These are phyloP conservation scores for Berkeleyomyces rouxiae DNA, from an alignment of 2,329 filamentous ascomycete genomes.

Conservation along the genomic window DNA sequence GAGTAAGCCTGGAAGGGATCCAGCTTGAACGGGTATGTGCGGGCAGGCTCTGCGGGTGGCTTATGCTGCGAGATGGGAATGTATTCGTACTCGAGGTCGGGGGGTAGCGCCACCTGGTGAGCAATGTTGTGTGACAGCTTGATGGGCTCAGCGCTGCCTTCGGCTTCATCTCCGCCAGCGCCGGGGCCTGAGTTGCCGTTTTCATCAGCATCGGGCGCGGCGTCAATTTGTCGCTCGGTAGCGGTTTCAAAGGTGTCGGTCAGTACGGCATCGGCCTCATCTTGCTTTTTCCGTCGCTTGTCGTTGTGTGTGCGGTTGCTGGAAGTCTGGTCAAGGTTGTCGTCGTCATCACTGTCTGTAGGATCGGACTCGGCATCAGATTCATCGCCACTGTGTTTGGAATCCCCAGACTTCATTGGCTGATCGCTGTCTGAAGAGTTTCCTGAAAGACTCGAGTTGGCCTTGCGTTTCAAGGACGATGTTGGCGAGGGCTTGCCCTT, in stretches of 20 bases:
- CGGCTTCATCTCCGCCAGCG: conserved; percentile 19
- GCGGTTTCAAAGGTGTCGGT: conserved; percentile 92
- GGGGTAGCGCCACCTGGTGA: conserved; percentile 89
- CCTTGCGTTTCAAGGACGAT: conserved; percentile 17
- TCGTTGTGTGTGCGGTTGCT: conserved; percentile 20
- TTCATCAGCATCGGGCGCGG: conserved; percentile 7
- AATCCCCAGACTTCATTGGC: not conserved
- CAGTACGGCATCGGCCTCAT: conserved; percentile 54
- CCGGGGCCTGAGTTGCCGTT: conserved; percentile 1
- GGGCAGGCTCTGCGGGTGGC: conserved; percentile 70
- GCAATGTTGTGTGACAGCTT: conserved; percentile 93
- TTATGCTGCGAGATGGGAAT: conserved; percentile 90
- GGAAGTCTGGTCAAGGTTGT: conserved; percentile 12
- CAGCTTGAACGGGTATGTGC: conserved; percentile 73
- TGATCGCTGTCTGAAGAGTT: not conserved
- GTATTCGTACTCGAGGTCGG: conserved; percentile 86
- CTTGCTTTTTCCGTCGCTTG: conserved; percentile 49
- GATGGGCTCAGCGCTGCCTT: conserved; percentile 41
- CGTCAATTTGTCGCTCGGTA: conserved; percentile 64
- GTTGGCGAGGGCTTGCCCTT: not conserved
- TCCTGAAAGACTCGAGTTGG: not conserved
- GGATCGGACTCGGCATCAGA: conserved; percentile 18
- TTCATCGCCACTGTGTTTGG: conserved; percentile 34
- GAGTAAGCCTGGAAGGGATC: conserved; percentile 96
- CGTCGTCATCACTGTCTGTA: conserved; percentile 24